These are phyloP conservation scores for Naganishia onofrii DNA, from an alignment of 768 basidiomycete species.

Conservation along the genomic window DNA sequence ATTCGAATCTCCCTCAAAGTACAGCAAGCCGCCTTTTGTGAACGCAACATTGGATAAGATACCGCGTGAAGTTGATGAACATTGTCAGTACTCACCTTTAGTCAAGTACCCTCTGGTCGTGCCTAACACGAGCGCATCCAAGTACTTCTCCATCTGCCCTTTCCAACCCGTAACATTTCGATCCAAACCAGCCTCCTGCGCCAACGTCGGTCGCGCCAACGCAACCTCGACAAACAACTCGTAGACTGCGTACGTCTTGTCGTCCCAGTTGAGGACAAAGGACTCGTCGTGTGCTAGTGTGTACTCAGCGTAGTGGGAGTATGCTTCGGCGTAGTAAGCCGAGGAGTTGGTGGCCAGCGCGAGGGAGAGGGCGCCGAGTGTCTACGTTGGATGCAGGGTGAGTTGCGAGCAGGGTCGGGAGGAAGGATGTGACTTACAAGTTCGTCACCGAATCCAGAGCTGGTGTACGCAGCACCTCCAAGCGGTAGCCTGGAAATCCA, in stretches of 20 bases:
- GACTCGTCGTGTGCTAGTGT: slow-evolving; percentile 58
- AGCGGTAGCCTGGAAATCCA: slow-evolving; percentile 24
- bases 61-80: not conserved
- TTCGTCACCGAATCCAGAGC: slow-evolving; percentile 42
- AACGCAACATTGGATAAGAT: too few species aligned
- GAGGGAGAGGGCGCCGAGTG: slow-evolving; percentile 73
- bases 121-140: slow-evolving; percentile 68
- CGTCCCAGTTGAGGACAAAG: slow-evolving; percentile 82
- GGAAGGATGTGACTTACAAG: slow-evolving; percentile 26
- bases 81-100: slow-evolving; percentile 56
- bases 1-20: slow-evolving; percentile 79
- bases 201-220: slow-evolving; percentile 59
- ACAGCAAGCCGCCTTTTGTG: slow-evolving; percentile 61
- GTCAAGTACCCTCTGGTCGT: slow-evolving; percentile 61
- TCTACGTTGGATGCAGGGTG: not conserved
- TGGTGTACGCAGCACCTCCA: slow-evolving; percentile 21
- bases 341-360: slow-evolving; percentile 67
- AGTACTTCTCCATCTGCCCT: slow-evolving; percentile 67
- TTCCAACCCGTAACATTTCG: slow-evolving; percentile 68
- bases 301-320: slow-evolving; percentile 62
- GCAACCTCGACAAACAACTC: slow-evolving; percentile 74
- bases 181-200: slow-evolving; percentile 50
- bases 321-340: slow-evolving; percentile 63
- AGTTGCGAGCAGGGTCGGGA: not conserved
- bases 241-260: slow-evolving; percentile 70